These are phyloP conservation scores for Naematelia encephala DNA, from an alignment of 768 basidiomycete species.

Conservation along the genomic window DNA sequence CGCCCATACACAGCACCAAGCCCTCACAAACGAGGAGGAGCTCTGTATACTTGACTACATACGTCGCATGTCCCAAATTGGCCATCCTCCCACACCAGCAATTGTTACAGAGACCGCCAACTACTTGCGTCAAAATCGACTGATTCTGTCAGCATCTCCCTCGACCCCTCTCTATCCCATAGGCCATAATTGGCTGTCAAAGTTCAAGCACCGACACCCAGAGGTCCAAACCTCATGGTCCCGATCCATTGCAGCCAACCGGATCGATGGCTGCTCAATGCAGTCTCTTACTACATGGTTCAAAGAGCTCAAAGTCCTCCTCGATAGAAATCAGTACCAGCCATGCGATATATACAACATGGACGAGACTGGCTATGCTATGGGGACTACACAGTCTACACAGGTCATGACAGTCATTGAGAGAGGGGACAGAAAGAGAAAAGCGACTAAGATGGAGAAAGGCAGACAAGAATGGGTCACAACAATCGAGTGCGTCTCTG, in stretches of 20 bases:
- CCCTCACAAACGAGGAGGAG: not conserved
- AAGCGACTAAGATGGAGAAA: not conserved
- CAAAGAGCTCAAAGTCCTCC: conserved; percentile 1
- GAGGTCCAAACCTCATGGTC: not conserved
- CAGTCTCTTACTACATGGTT: not conserved
- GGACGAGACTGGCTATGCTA: conserved; percentile 9
- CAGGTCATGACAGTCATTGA: not conserved
- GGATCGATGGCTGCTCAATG: not conserved
- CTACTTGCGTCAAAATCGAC: not conserved
- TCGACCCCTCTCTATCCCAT: not conserved
- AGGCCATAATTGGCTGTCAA: not conserved
- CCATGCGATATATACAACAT: conserved; percentile 2
- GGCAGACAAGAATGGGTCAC: conserved; percentile 1
- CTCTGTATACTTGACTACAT: not conserved
- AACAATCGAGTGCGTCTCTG: not conserved
- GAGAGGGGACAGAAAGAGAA: not conserved
- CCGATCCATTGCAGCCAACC: not conserved
- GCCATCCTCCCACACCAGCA: not conserved
- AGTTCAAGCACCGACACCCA: conserved; percentile 4
- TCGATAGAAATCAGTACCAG: not conserved
- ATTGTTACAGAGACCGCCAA: not conserved
- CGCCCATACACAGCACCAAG: not conserved
- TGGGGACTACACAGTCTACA: not conserved
- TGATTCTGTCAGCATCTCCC: not conserved
- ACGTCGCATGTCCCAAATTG: not conserved